Percentiles rank a stretch among this genome's conserved stretches.
These are phyloP conservation scores for Pelargonium exstipulatum DNA, from an alignment of 441 rosid species.

Conservation along the genomic window DNA sequence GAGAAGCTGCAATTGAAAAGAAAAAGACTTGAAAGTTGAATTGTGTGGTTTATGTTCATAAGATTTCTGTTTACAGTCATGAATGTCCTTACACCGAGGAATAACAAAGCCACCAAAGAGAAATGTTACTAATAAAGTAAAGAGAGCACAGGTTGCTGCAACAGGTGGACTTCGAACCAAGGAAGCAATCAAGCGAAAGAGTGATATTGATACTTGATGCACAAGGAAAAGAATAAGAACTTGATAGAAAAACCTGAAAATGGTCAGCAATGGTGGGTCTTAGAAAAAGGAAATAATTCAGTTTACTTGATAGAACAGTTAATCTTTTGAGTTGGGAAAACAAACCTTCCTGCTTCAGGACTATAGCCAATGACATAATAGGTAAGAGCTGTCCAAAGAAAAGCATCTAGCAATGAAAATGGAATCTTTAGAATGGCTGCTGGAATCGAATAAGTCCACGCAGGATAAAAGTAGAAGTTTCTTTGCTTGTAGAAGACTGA, in stretches of 20 bases:
- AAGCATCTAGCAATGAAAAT: slow-evolving; percentile 50
- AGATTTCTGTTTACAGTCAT: not conserved
- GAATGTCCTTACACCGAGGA: slow-evolving; percentile 42
- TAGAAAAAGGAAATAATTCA: not conserved
- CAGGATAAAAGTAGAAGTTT: slow-evolving; percentile 57
- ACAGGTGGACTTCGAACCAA: slow-evolving; percentile 56
- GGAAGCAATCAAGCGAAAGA: slow-evolving; percentile 56
- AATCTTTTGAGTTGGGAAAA: not conserved
- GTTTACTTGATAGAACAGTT: not conserved
- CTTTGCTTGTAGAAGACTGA: slow-evolving; percentile 88
- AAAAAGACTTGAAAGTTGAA: not conserved
- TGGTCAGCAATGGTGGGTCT: not conserved
- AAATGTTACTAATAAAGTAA: slow-evolving; percentile 38
- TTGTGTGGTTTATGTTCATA: not conserved
- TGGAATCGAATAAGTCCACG: slow-evolving; percentile 69
- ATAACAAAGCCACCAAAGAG: slow-evolving; percentile 65
- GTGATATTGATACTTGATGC: slow-evolving; percentile 59
- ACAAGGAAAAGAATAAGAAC: slow-evolving; percentile 43
- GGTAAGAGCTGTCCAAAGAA: slow-evolving; percentile 53
- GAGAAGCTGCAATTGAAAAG: not conserved
- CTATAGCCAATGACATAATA: slow-evolving; percentile 73
- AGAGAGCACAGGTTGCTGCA: slow-evolving; percentile 62
- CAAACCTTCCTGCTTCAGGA: slow-evolving; percentile 54
- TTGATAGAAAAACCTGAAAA: slow-evolving; percentile 62
- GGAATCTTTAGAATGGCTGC: slow-evolving; percentile 74